Evolutionary conservation across 2,329 filamentous ascomycete genomes (phyloP), one percentile per base, ranked within the genome.

Genomic region (Aspergillus candidus): DNA sequence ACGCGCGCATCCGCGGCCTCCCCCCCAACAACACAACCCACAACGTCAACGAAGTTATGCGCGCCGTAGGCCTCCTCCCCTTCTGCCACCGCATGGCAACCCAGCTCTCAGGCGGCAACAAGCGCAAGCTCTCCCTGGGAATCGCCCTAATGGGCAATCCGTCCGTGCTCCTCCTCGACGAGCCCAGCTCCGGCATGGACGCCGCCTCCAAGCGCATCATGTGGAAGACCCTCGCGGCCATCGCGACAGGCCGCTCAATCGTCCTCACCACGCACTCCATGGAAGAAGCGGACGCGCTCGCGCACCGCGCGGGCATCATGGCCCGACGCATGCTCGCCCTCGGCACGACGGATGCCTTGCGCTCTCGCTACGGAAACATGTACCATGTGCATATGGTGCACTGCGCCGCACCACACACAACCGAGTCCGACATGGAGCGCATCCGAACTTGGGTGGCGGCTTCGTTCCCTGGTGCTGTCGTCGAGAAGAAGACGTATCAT

Each of bases 141-240:
- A 94, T 96, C 43, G 90, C 91, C 0, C 72, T 97, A 1, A 94
- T 95, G 78, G 91, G 90, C 4, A 94, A 96, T 56, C 90, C 90
- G 0, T 80, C 83, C 0, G 89, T 95, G 0, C 72, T 97, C 1
- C 74, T 96, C 0, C 82, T 96, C 2, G 91, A 97, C 58, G 91
- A 96, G 61, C 91, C 91, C 0, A 86, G 80, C 0, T 89, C 84
- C 0, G 89, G 90, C 0, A 86, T 96, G 71, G 91, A 97, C 56
- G 89, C 90, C 0, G 88, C 88, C 0, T 84, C 88, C 0, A 96
- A 96, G 66, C 79, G 91, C 34, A 78, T 94, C 52, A 94, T 97
- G 86, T 96, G 91, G 91, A 80, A 80, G 44, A 94, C 89, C 0
- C 74, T 96, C 1, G 79, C 80, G 3, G 77, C 81, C 1, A 82